Evolutionary conservation across 2,329 filamentous ascomycete species (phyloP).

Genomic region (Penicillium sumatraense): DNA sequence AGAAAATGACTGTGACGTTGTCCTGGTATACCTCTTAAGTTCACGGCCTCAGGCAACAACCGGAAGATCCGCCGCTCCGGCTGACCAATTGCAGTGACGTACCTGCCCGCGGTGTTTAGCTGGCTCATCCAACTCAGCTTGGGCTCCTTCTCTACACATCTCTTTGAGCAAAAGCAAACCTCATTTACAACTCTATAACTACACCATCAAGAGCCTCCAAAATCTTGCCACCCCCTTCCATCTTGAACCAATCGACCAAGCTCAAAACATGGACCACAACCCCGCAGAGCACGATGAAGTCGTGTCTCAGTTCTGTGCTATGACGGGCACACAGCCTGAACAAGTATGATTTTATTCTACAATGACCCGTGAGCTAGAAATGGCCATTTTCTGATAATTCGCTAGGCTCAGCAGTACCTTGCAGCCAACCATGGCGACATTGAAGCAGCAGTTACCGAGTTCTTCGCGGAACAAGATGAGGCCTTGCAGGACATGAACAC

Average conservation of each 20-base stretch:
- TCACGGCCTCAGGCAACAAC: slow-evolving; percentile 9
- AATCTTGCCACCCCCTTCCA: neutral
- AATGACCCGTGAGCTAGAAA: too few species aligned
- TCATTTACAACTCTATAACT: neutral
- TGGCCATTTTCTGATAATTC: too few species aligned
- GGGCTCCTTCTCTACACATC: slow-evolving; percentile 2
- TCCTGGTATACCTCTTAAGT: too few species aligned
- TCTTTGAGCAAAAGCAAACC: neutral
- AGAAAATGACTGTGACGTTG: too few species aligned
- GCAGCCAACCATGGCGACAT: slow-evolving; percentile 69
- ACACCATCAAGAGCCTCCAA: neutral
- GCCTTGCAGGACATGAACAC: slow-evolving; percentile 37
- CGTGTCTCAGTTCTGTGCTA: slow-evolving; percentile 58
- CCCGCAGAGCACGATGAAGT: slow-evolving; percentile 46
- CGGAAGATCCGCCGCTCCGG: slow-evolving; percentile 34
- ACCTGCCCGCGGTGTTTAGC: slow-evolving; percentile 25
- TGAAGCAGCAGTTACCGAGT: slow-evolving; percentile 64
- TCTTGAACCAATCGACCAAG: neutral
- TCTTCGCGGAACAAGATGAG: slow-evolving; percentile 58
- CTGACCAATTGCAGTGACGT: slow-evolving; percentile 48
- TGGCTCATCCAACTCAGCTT: slow-evolving; percentile 16
- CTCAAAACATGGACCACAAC: slow-evolving; percentile 38
- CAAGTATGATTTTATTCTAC: slow-evolving; percentile 46
- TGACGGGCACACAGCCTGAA: slow-evolving; percentile 58
- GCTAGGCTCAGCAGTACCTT: slow-evolving; percentile 70